phyloP scores from a whole-genome alignment of 345 rosid species.

The Melaleuca quinquenervia region DNA sequence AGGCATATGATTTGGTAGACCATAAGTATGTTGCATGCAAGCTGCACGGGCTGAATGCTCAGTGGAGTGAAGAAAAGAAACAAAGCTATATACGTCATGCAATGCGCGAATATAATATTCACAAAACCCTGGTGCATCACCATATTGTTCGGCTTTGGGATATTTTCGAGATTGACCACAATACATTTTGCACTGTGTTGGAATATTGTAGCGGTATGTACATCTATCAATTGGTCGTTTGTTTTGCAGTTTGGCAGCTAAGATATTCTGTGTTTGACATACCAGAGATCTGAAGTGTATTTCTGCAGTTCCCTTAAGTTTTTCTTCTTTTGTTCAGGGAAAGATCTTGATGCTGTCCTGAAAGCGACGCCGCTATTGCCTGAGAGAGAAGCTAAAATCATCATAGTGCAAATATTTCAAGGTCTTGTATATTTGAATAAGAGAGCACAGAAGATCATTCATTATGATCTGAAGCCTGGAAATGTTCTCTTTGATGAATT shows the following conservation, averaged over 20 bases:
- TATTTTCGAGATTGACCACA: slow-evolving; percentile 89
- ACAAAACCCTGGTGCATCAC: slow-evolving; percentile 93
- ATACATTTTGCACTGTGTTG: slow-evolving; percentile 93
- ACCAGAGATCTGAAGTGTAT: neutral
- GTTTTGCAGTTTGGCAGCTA: neutral
- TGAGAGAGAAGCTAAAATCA: slow-evolving; percentile 90
- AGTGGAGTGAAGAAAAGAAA: slow-evolving; percentile 99
- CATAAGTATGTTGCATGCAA: slow-evolving; percentile 97
- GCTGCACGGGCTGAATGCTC: slow-evolving; percentile 96
- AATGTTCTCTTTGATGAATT: slow-evolving; percentile 95
- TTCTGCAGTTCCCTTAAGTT: neutral
- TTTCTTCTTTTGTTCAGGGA: slow-evolving; percentile 41
- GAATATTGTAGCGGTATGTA: slow-evolving; percentile 88
- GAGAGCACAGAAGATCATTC: slow-evolving; percentile 80
- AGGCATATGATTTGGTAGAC: slow-evolving; percentile 97
- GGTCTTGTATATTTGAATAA: slow-evolving; percentile 93
- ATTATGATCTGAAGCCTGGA: slow-evolving; percentile 98
- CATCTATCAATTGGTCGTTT: neutral
- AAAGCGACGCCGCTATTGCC: slow-evolving; percentile 92
- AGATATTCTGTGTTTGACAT: neutral
- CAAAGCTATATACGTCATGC: slow-evolving; percentile 97
- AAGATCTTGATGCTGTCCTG: slow-evolving; percentile 95
- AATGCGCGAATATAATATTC: slow-evolving; percentile 89
- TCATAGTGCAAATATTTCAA: slow-evolving; percentile 89
- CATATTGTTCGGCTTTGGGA: slow-evolving; percentile 99